These are phyloP conservation scores for Phytophthora uliginosa DNA, from an alignment of 352 stramenopile species.

Conservation along the genomic window DNA sequence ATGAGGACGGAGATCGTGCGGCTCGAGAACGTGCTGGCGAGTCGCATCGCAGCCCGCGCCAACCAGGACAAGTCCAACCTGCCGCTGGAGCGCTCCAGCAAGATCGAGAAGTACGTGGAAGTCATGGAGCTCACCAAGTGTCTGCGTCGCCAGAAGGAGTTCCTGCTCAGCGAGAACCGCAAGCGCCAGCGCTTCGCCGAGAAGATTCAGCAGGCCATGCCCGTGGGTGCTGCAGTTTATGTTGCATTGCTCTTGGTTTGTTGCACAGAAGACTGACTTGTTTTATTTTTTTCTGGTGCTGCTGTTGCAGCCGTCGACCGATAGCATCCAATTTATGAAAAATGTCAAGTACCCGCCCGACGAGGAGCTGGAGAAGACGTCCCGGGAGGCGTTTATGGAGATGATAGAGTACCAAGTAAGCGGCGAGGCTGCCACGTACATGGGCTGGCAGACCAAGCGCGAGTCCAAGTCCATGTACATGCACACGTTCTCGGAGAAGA, in stretches of 20 bases:
- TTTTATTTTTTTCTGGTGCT: constrained; percentile 8
- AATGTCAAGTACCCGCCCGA: constrained; percentile 87
- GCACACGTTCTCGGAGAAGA: constrained; percentile 81
- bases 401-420: constrained; percentile 88
- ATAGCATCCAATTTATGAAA: constrained; percentile 92
- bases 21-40: constrained; percentile 79
- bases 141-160: constrained; percentile 87
- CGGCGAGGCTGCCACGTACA: constrained; percentile 68
- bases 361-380: constrained; percentile 83
- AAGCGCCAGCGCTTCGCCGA: constrained; percentile 89
- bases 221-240: constrained; percentile 43
- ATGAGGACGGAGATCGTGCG: constrained; percentile 86
- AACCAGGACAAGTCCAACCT: constrained; percentile 77
- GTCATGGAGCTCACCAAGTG: constrained; percentile 92
- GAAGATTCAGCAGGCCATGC: constrained; percentile 90
- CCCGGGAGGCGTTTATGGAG: constrained; percentile 78
- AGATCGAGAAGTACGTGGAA: constrained; percentile 91
- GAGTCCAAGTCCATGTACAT: constrained; percentile 91
- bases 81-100: constrained; percentile 80
- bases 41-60: constrained; percentile 74
- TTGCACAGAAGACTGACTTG: constrained; percentile 5
- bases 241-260: not conserved
- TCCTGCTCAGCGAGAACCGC: constrained; percentile 87
- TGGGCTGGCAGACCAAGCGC: constrained; percentile 84
- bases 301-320: constrained; percentile 67